phyloP scores from a whole-genome alignment of 306 rosid genomes.

The apple (Malus domestica) region ASM211411v1 NC_041803.1:6659501-6660000 shows the following conservation, averaged over 20 bases:
- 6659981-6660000: background rate
- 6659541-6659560: slow-evolving; percentile 29
- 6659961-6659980: background rate
- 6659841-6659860: background rate
- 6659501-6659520: slow-evolving; percentile 30
- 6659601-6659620: background rate
- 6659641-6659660: slow-evolving; percentile 18
- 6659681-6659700: background rate
- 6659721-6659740: background rate
- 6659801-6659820: background rate
- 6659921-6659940: background rate
- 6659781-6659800: background rate
- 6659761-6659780: background rate
- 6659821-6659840: background rate
- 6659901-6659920: background rate
- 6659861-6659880: background rate
- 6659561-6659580: slow-evolving; percentile 4
- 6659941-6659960: background rate
- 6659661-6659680: slow-evolving; percentile 15
- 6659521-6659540: slow-evolving; percentile 29
- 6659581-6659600: background rate
- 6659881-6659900: background rate
- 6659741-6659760: slow-evolving; percentile 3
- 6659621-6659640: background rate
- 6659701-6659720: background rate